These are phyloP conservation scores for Auricularia heimuer DNA, from an alignment of 768 basidiomycete species.

Conservation along the genomic window DNA sequence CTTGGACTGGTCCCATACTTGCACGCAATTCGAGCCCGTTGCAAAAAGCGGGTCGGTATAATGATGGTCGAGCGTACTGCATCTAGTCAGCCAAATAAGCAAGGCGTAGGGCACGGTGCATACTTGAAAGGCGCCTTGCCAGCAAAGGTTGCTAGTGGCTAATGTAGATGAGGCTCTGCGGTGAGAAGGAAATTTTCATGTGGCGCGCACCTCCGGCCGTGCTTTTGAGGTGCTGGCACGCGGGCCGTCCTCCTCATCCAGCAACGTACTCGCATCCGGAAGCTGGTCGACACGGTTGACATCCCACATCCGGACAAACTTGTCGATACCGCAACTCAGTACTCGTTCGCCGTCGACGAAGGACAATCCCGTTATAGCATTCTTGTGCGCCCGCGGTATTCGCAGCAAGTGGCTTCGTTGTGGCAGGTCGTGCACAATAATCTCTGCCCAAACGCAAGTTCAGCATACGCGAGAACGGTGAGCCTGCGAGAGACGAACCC, in stretches of 20 bases:
- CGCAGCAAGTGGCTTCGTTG: conserved; percentile 43
- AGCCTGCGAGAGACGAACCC: conserved; percentile 39
- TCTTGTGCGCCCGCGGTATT: conserved; percentile 67
- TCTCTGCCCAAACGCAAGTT: conserved; percentile 36
- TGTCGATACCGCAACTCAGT: conserved; percentile 75
- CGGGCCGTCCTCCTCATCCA: conserved; percentile 19
- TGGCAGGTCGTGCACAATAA: conserved; percentile 77
- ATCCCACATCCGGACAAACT: conserved; percentile 76
- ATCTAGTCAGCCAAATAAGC: conserved; percentile 4
- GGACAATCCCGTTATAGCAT: conserved; percentile 74
- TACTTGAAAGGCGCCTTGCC: conserved; percentile 91
- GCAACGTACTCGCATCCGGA: conserved; percentile 15
- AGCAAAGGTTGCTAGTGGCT: conserved; percentile 66
- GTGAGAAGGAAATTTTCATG: conserved; percentile 9
- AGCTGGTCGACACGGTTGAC: conserved; percentile 3
- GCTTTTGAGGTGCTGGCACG: conserved; percentile 19
- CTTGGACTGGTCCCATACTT: conserved; percentile 98
- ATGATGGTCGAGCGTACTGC: conserved; percentile 90
- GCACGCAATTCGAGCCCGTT: conserved; percentile 85
- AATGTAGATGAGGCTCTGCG: conserved; percentile 3
- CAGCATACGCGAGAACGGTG: not conserved
- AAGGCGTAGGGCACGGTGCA: conserved; percentile 4
- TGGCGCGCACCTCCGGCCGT: conserved; percentile 27
- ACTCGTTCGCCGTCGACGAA: conserved; percentile 56
- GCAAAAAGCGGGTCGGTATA: conserved; percentile 83